Conservation (phyloP, 2,329 filamentous ascomycete species). For the Calonectria hawksworthii region DNA sequence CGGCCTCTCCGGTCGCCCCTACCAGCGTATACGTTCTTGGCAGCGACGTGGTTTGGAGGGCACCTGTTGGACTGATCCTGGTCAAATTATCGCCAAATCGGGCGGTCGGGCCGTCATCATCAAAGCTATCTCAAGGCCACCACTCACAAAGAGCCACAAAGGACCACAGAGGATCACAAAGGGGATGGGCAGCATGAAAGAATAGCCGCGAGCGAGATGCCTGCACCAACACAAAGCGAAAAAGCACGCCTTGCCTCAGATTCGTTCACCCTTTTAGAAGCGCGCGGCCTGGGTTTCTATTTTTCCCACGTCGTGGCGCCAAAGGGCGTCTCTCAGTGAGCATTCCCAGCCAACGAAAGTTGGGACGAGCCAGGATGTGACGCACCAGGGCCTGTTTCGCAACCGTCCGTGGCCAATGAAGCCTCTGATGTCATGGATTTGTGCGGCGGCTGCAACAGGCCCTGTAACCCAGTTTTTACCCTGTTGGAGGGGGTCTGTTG, state of each 20-base stretch:
- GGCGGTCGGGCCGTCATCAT: constrained; percentile 1
- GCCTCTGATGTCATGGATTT: constrained; percentile 54
- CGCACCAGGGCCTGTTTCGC: constrained; percentile 41
- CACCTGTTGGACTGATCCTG: not conserved
- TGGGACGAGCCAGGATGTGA: constrained; percentile 25
- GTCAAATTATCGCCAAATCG: constrained; percentile 4
- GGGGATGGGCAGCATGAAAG: not conserved
- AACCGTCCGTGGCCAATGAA: constrained; percentile 44
- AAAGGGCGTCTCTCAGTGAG: constrained; percentile 19
- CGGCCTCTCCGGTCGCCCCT: not conserved
- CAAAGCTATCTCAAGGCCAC: not conserved
- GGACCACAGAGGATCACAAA: not conserved
- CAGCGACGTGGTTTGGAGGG: not conserved
- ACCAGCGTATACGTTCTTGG: not conserved
- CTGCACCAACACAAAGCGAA: constrained; percentile 2
- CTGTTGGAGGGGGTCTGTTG: constrained; percentile 1
- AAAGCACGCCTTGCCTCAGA: not conserved
- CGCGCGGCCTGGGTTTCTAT: constrained; percentile 29
- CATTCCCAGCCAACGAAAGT: constrained; percentile 34
- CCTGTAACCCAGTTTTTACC: constrained; percentile 32
- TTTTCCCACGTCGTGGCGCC: constrained; percentile 23
- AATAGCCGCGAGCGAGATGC: not conserved
- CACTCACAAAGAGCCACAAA: constrained; percentile 16
- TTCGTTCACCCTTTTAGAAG: constrained; percentile 2
- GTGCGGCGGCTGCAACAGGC: constrained; percentile 22